Evolutionary conservation across 2,329 filamentous ascomycete species (phyloP).

Genomic region (Diaporthe eres): DNA sequence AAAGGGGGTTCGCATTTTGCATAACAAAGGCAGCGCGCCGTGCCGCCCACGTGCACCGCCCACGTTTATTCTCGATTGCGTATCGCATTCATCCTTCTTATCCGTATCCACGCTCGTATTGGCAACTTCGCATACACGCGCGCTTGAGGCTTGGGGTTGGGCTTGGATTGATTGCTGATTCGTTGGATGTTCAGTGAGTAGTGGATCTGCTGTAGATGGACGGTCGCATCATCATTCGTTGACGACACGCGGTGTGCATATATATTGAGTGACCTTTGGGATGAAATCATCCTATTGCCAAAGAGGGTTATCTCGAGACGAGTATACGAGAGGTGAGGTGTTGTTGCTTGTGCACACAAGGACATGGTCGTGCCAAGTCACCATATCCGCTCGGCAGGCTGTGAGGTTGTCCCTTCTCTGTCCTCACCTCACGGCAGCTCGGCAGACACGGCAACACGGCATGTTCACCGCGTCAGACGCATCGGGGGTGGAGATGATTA

Average conservation of each 20-base stretch:
- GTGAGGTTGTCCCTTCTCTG: neutral
- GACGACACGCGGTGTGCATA: neutral
- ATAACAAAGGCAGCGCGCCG: neutral
- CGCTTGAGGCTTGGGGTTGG: neutral
- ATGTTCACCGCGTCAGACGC: slow-evolving; percentile 4
- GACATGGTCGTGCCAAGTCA: neutral
- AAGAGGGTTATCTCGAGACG: neutral
- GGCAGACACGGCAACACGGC: slow-evolving; percentile 8
- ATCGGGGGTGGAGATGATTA: slow-evolving; percentile 19
- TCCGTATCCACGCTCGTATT: slow-evolving; percentile 9
- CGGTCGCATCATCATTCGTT: neutral
- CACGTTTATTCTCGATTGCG: neutral
- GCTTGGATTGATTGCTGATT: neutral
- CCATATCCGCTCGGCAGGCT: slow-evolving; percentile 3
- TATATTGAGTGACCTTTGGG: neutral
- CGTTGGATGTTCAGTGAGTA: neutral
- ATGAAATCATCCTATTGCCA: neutral
- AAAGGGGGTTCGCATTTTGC: slow-evolving; percentile 17
- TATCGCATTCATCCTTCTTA: slow-evolving; percentile 2
- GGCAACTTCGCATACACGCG: neutral
- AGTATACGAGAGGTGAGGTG: neutral
- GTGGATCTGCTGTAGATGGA: neutral
- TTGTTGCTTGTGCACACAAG: neutral
- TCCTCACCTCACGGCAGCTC: neutral
- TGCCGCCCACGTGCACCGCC: slow-evolving; percentile 14